Evolutionary conservation across 139 green algal genomes (phyloP).

Genomic region (Penium margaritaceum): DNA sequence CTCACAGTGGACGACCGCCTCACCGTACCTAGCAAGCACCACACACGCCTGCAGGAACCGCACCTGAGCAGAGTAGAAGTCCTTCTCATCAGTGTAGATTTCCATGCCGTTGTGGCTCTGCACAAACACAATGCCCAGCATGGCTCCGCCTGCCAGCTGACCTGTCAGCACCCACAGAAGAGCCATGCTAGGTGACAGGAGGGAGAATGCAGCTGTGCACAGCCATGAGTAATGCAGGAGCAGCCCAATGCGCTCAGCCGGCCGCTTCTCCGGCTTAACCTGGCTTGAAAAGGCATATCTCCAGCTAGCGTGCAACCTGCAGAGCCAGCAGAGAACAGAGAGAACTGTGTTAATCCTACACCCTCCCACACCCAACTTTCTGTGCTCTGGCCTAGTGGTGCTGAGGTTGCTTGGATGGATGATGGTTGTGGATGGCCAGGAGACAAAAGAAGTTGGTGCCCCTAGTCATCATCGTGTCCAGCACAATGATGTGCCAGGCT

Average conservation of each 20-base stretch:
- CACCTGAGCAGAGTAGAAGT: slow-evolving; percentile 56
- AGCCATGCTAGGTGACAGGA: slow-evolving; percentile 39
- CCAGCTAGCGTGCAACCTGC: slow-evolving; percentile 15
- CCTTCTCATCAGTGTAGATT: slow-evolving; percentile 57
- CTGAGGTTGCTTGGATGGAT: too few relatives aligned
- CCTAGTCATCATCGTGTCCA: too few relatives aligned
- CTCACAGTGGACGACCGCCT: too few relatives aligned
- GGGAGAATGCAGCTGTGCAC: slow-evolving; percentile 39
- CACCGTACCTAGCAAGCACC: too few relatives aligned
- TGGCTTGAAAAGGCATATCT: slow-evolving; percentile 11
- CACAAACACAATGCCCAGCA: slow-evolving; percentile 64
- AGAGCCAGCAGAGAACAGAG: neutral
- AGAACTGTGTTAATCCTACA: too few relatives aligned
- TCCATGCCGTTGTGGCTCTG: slow-evolving; percentile 77
- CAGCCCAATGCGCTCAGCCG: slow-evolving; percentile 44
- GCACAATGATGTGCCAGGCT: too few relatives aligned
- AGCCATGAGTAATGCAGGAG: slow-evolving; percentile 52
- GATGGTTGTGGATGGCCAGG: too few relatives aligned
- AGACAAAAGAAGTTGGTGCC: too few relatives aligned
- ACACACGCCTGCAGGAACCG: too few relatives aligned
- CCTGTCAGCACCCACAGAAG: slow-evolving; percentile 43
- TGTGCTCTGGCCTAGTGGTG: too few relatives aligned
- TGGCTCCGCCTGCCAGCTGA: slow-evolving; percentile 54
- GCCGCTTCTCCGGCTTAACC: slow-evolving; percentile 19
- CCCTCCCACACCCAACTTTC: too few relatives aligned